Evolutionary conservation across 257 asterid genomes (phyloP).

Genomic region (Euphrasia confusa): DNA sequence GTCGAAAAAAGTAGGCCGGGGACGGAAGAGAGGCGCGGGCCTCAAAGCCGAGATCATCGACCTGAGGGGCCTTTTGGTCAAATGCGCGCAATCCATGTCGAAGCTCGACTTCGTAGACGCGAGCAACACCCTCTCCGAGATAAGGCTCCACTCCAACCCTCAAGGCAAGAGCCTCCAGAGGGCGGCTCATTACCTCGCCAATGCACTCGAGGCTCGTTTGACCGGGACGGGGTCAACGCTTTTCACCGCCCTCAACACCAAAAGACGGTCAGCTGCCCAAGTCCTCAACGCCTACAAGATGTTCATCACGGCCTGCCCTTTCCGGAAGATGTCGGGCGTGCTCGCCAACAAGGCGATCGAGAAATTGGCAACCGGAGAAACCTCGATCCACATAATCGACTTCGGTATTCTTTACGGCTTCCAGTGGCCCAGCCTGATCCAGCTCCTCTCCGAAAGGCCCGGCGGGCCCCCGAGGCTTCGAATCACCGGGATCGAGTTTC

Average conservation of each 20-base stretch:
- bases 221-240: conserved; percentile 36
- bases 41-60: conserved; percentile 36
- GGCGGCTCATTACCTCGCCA: conserved; percentile 41
- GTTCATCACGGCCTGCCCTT: conserved; percentile 40
- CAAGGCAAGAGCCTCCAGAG: conserved; percentile 43
- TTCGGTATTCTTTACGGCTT: conserved; percentile 48
- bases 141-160: conserved; percentile 41
- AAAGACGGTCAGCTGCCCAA: conserved; percentile 37
- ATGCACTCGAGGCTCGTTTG: conserved; percentile 49
- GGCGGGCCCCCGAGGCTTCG: conserved; percentile 51
- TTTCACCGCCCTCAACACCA: conserved; percentile 14
- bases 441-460: conserved; percentile 34
- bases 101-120: conserved; percentile 28
- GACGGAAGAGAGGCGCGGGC: conserved; percentile 15
- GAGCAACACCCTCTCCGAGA: conserved; percentile 22
- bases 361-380: conserved; percentile 26
- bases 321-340: conserved; percentile 35
- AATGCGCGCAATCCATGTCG: conserved; percentile 47
- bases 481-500: conserved; percentile 54
- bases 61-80: conserved; percentile 32
- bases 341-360: conserved; percentile 39
- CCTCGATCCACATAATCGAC: conserved; percentile 39
- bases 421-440: conserved; percentile 56
- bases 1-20: background rate
- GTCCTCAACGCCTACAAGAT: conserved; percentile 41